Evolutionary conservation across 2,329 filamentous ascomycete genomes (phyloP).

Genomic region (Xylariales sp.): DNA sequence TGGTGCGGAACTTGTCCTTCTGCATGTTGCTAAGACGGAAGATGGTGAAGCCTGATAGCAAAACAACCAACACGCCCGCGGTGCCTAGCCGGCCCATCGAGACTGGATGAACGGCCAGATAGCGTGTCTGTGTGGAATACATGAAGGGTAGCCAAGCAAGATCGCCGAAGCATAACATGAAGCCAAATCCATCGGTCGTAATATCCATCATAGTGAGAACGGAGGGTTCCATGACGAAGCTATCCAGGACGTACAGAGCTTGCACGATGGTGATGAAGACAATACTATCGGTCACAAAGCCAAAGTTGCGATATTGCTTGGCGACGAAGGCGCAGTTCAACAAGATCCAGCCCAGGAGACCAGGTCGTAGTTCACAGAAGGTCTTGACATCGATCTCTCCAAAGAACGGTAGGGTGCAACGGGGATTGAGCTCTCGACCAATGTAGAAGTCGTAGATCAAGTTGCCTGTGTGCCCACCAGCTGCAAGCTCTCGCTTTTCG

Average conservation of each 20-base stretch:
- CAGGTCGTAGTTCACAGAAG: constrained; percentile 86
- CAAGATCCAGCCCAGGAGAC: constrained; percentile 83
- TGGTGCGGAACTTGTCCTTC: constrained; percentile 89
- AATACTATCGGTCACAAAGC: constrained; percentile 81
- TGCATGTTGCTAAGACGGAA: constrained; percentile 93
- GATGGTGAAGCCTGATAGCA: constrained; percentile 74
- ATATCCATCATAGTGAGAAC: constrained; percentile 94
- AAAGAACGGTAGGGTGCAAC: constrained; percentile 70
- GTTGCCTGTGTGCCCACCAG: constrained; percentile 78
- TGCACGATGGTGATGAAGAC: constrained; percentile 74
- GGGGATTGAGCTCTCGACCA: constrained; percentile 89
- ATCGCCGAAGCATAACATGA: constrained; percentile 92
- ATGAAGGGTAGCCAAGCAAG: constrained; percentile 89
- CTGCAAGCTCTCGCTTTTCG: constrained; percentile 71
- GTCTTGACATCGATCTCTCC: constrained; percentile 87
- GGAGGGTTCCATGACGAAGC: constrained; percentile 79
- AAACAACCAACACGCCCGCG: constrained; percentile 59
- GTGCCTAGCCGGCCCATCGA: constrained; percentile 68
- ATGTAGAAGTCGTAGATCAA: constrained; percentile 95
- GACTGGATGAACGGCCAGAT: constrained; percentile 76
- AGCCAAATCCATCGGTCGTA: constrained; percentile 87
- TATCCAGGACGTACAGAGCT: constrained; percentile 77
- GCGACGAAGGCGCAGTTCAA: constrained; percentile 80
- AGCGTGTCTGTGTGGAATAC: constrained; percentile 79
- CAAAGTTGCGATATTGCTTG: constrained; percentile 81